Evolutionary conservation across 352 stramenopile genomes (phyloP).

Genomic region (Phytophthora rubi): DNA sequence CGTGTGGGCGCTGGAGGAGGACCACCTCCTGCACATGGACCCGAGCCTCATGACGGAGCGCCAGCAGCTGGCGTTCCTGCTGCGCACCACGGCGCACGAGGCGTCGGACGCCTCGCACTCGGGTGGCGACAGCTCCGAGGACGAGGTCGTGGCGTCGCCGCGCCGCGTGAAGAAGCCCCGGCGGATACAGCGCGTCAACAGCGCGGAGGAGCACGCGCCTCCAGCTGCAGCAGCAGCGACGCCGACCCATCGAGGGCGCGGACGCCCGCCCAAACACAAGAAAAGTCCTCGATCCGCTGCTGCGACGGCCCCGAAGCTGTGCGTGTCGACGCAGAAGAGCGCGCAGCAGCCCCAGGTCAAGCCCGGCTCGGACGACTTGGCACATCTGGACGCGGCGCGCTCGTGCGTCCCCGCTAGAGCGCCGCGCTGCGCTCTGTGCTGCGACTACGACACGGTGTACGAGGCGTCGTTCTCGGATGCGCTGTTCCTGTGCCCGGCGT

Average conservation of each 20-base stretch:
- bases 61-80: slow-evolving; percentile 78
- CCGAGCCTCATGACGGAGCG: slow-evolving; percentile 82
- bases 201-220: slow-evolving; percentile 3
- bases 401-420: slow-evolving; percentile 33
- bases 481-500: slow-evolving; percentile 72
- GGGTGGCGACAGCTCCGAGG: slow-evolving; percentile 40
- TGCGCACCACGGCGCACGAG: slow-evolving; percentile 72
- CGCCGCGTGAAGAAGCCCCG: slow-evolving; percentile 25
- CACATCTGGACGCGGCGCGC: slow-evolving; percentile 38
- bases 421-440: slow-evolving; percentile 75
- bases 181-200: slow-evolving; percentile 9
- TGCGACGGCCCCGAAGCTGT: slow-evolving; percentile 7
- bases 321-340: slow-evolving; percentile 11
- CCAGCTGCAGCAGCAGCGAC: background rate
- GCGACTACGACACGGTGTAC: slow-evolving; percentile 42
- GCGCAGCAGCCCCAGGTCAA: slow-evolving; percentile 14
- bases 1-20: slow-evolving; percentile 24
- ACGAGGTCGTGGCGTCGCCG: slow-evolving; percentile 18
- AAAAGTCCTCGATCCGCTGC: slow-evolving; percentile 20
- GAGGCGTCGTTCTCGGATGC: slow-evolving; percentile 50
- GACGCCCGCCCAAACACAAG: slow-evolving; percentile 33
- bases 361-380: slow-evolving; percentile 53
- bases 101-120: slow-evolving; percentile 38
- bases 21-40: slow-evolving; percentile 44
- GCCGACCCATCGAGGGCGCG: slow-evolving; percentile 24